Evolutionary conservation across 2,329 filamentous ascomycete genomes (phyloP), one percentile per base, ranked within the genome.

Genomic region (Nothophoma quercina): DNA sequence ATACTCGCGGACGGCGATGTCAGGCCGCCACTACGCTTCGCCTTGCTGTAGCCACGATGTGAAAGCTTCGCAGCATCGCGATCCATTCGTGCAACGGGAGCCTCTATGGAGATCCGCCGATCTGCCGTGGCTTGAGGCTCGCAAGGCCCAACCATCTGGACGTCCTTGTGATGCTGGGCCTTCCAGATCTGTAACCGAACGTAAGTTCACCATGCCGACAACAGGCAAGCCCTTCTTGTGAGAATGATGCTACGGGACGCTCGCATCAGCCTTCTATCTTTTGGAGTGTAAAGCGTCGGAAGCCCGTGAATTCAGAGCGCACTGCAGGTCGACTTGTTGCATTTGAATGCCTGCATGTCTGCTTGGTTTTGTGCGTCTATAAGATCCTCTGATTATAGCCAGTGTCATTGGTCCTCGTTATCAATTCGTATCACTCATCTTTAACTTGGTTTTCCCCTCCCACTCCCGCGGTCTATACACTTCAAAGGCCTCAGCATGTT

Each of bases 141-240:
- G 25, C 15, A 36, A 46, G 49, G 36, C 35, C 42, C 49, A 38
- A 30, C 18, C n/a, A 36, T 52, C 42, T 52, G 36, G 40, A 34
- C 33, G 35, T 19, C 19, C 41, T 32, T 26, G 25, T 16, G 19
- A 38, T 25, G 35, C 42, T 47, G 42, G 35, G 36, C 36, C n/a
- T 29, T 29, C 30, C 41, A 25, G 30, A 46, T 52, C 29, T 21
- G 29, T 41, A 26, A n/a, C 7, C 36, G 29, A 46, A 26, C 12
- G 7, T 9, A 38, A 12, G 26, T 23, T 32, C 25, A 13, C 42
- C 15, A 36, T 46, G 35, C 41, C 41, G 41, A 41, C 19, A 34
- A 40, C 8, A 22, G 35, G 35, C 33, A 42, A 47, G 49, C 22
- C 23, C n/a, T n/a, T 15, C 7, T 22, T 8, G 8, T 35, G n/a